Evolutionary conservation across 305 asterid species (phyloP).

Genomic region (Solanum hybrid): DNA sequence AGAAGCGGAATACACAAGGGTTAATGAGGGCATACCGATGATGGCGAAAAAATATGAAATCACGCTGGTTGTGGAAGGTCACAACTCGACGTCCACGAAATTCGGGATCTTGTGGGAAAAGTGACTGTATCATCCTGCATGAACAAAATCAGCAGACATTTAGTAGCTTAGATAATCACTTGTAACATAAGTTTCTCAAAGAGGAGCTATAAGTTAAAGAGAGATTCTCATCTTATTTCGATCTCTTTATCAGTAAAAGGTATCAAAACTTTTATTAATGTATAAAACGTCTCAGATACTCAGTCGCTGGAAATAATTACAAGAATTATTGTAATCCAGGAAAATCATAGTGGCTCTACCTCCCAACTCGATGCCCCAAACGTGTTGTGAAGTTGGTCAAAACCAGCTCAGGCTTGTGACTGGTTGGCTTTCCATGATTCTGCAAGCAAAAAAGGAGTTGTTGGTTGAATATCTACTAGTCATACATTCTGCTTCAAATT

Average conservation of each 20-base stretch:
- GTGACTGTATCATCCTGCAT: slow-evolving; percentile 66
- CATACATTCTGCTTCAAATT: background rate
- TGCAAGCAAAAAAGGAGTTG: slow-evolving; percentile 20
- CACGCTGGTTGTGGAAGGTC: slow-evolving; percentile 94
- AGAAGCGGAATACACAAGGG: background rate
- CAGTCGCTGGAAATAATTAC: background rate
- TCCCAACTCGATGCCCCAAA: slow-evolving; percentile 89
- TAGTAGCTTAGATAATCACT: background rate
- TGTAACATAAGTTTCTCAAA: background rate
- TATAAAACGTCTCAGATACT: background rate
- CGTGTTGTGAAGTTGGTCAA: slow-evolving; percentile 84
- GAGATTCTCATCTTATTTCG: background rate
- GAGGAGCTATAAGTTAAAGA: background rate
- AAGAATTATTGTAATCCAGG: background rate
- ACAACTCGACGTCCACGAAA: slow-evolving; percentile 87
- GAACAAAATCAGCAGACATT: background rate
- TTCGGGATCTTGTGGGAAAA: slow-evolving; percentile 86
- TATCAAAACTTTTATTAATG: background rate
- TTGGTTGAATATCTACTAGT: background rate
- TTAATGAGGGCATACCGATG: slow-evolving; percentile 46
- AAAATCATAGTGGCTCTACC: slow-evolving; percentile 27
- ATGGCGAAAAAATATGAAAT: slow-evolving; percentile 88
- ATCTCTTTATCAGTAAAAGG: background rate
- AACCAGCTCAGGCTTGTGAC: slow-evolving; percentile 83
- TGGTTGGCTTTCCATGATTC: slow-evolving; percentile 96